Percentiles rank a stretch among this genome's conserved stretches.
phyloP scores from a whole-genome alignment of 257 asterid genomes.

The Solanum chaucha region DNA sequence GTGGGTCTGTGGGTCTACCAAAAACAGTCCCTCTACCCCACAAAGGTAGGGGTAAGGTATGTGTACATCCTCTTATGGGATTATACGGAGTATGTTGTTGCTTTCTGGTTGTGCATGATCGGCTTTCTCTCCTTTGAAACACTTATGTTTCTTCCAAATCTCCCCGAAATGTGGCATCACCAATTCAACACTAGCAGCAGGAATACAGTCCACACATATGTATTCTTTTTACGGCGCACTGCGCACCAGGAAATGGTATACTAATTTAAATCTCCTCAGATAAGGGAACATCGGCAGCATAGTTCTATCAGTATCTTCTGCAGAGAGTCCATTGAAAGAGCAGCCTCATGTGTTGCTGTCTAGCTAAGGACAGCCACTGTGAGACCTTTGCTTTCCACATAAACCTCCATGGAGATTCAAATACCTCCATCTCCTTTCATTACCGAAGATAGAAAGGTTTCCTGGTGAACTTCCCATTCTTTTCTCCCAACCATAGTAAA shows the following conservation, averaged over 20 bases:
- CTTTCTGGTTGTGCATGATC: background rate
- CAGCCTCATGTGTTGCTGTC: background rate
- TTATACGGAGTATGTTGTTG: background rate
- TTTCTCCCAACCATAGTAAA: background rate
- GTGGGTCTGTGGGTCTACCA: background rate
- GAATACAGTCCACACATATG: background rate
- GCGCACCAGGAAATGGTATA: background rate
- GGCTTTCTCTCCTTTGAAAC: background rate
- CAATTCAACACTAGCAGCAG: background rate
- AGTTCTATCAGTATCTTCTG: background rate
- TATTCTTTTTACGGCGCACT: background rate
- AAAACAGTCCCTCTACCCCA: background rate
- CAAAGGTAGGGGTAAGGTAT: background rate
- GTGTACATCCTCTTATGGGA: background rate
- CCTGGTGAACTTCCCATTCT: background rate
- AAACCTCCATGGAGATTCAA: background rate
- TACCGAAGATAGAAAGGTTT: background rate
- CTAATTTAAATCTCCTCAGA: background rate
- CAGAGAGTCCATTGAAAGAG: background rate
- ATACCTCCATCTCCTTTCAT: background rate
- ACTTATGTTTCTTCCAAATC: background rate
- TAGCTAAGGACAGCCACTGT: background rate
- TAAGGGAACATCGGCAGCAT: background rate
- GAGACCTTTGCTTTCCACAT: background rate
- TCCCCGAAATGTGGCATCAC: background rate